These are phyloP conservation scores for Gossypium davidsonii DNA, from an alignment of 441 rosid genomes.

Conservation along the genomic window DNA sequence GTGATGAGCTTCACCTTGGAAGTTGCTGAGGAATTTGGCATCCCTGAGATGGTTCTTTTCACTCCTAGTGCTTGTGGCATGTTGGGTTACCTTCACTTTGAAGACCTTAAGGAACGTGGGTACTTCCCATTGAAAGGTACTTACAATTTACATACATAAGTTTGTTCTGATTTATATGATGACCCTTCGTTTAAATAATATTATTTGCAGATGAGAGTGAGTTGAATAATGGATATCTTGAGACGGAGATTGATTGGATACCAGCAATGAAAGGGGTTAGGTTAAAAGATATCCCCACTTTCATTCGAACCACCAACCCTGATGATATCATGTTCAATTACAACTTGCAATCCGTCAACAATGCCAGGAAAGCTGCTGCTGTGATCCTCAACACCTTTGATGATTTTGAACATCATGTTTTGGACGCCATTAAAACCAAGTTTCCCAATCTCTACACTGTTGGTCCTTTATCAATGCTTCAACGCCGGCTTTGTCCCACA, in stretches of 20 bases:
- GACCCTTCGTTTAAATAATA: neutral
- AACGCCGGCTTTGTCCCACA: neutral
- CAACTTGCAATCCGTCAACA: neutral
- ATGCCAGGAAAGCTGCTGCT: conserved; percentile 15
- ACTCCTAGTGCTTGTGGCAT: conserved; percentile 17
- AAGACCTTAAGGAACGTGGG: conserved; percentile 1
- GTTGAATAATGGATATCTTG: conserved; percentile 20
- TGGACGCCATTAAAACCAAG: conserved; percentile 14
- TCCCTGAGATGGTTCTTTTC: conserved; percentile 11
- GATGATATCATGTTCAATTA: conserved; percentile 15
- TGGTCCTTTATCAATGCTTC: conserved; percentile 15
- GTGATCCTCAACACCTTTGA: conserved; percentile 23
- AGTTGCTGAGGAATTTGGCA: conserved; percentile 10
- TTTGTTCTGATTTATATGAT: no score
- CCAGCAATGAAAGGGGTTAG: conserved; percentile 17
- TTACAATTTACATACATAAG: neutral
- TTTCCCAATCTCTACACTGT: conserved; percentile 12
- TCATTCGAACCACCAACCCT: conserved; percentile 12
- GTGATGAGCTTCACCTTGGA: conserved; percentile 18
- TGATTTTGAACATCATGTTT: conserved; percentile 12
- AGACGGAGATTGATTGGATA: conserved; percentile 18
- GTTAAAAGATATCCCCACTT: conserved; percentile 20
- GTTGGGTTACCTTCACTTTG: conserved; percentile 15
- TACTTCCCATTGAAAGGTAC: conserved; percentile 23
- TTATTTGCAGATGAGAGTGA: conserved; percentile 16